Evolutionary conservation across 257 asterid species (phyloP), one percentile per base, ranked within the genome.

Genomic region (Linaria vulgaris): DNA sequence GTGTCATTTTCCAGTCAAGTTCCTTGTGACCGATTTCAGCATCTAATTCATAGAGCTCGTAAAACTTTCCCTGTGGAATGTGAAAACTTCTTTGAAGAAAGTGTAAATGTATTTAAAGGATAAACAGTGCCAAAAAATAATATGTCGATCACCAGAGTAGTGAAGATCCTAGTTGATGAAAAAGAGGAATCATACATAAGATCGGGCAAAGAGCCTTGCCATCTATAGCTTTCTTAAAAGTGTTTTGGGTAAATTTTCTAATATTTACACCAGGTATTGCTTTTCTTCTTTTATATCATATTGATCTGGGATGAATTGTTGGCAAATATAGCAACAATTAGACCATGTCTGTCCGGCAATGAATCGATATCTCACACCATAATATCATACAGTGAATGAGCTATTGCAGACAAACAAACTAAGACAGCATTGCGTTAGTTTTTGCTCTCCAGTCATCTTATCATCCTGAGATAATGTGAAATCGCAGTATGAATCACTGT

Each of bases 11-110:
- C 99, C 99, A 92, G 67, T 85, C 99, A 59, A 92, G 96, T 74
- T 92, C 99, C 81, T 75, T 87, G 82, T 92, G 99, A 64, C 99
- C 99, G 76, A 78, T 85, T 85, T 89, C 99, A 77, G 99, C 99
- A 82, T 92, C 99, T 51, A 85, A 64, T 67, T 92, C 99, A 71
- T 92, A 92, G 56, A 92, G 87, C 86, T 92, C 99, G 67, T 92
- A 92, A 78, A 92, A 92, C 61, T 89, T 92, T 67, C 99, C 99
- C 99, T 92, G 84, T 69, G 16, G 56, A 19, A 8, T 45, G 15
- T 63, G 30, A 63, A 68, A 57, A 63, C 63, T 34, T 47, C 37
- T 56, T 61, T 37, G 51, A 61, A 55, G 43, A 53, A 38, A 6
- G 39, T 31, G 55, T 11, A 57, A 51, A 44, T 30, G 7, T 8